Conservation (phyloP, 2,329 filamentous ascomycete genomes). For the Neofusicoccum ribis region DNA sequence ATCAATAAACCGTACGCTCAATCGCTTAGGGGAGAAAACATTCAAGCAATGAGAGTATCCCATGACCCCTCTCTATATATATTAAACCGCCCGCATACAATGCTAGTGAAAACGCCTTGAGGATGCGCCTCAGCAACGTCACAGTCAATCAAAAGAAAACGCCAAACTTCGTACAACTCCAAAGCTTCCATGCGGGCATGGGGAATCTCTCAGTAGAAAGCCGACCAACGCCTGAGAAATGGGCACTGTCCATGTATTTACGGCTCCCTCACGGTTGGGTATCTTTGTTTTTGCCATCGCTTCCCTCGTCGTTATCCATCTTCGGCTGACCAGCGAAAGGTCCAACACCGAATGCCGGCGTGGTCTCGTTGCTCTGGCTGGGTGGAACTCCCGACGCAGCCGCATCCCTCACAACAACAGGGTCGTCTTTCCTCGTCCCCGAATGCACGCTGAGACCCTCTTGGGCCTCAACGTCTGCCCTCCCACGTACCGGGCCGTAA, state of each 20-base stretch:
- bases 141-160: not conserved
- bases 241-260: slow-evolving; percentile 1
- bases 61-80: slow-evolving; percentile 1
- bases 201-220: slow-evolving; percentile 7
- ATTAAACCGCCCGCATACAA: not conserved
- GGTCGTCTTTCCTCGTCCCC: slow-evolving; percentile 50
- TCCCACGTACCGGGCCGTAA: slow-evolving; percentile 35
- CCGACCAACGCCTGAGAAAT: not conserved
- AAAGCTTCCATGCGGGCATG: not conserved
- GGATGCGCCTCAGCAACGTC: not conserved
- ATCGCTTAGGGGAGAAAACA: slow-evolving; percentile 11
- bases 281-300: slow-evolving; percentile 18
- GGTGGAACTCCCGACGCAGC: slow-evolving; percentile 38
- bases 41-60: not conserved
- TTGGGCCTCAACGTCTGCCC: slow-evolving; percentile 44
- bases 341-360: slow-evolving; percentile 44
- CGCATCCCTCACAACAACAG: slow-evolving; percentile 39
- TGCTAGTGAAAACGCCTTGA: slow-evolving; percentile 4
- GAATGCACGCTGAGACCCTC: slow-evolving; percentile 51
- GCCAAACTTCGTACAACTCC: slow-evolving; percentile 3
- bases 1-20: slow-evolving; percentile 7
- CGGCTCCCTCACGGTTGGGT: slow-evolving; percentile 8
- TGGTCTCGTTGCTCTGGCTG: slow-evolving; percentile 46
- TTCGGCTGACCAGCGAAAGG: slow-evolving; percentile 45
- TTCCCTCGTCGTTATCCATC: slow-evolving; percentile 22